phyloP scores from a whole-genome alignment of 768 basidiomycete species.

The Aureoboletus auriporus region DNA sequence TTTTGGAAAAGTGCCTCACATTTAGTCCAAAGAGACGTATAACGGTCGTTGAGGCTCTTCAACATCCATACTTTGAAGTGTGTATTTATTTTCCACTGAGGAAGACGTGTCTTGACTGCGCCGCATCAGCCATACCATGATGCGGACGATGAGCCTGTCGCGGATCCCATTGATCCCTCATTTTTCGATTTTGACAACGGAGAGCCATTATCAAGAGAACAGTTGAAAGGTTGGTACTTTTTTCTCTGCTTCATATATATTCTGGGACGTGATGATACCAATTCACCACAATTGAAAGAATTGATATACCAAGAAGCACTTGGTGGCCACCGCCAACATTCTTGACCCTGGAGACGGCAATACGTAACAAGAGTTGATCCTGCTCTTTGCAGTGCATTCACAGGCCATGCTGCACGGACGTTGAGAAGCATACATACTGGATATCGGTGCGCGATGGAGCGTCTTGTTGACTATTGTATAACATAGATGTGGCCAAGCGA shows the following conservation, averaged over 20 bases:
- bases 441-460: too few species aligned
- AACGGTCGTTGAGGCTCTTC: conserved; percentile 81
- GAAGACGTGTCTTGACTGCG: background rate
- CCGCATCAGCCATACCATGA: conserved; percentile 80
- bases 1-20: conserved; percentile 76
- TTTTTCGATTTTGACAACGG: conserved; percentile 86
- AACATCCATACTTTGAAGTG: conserved; percentile 86
- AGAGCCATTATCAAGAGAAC: conserved; percentile 57
- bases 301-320: conserved; percentile 53
- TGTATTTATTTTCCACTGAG: conserved; percentile 7
- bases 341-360: conserved; percentile 12
- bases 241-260: background rate
- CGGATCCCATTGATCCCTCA: conserved; percentile 65
- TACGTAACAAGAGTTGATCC: conserved; percentile 1
- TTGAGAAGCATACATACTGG: too few species aligned
- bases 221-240: conserved; percentile 53
- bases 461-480: too few species aligned
- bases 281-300: conserved; percentile 12
- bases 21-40: conserved; percentile 87
- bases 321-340: conserved; percentile 15
- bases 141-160: conserved; percentile 82
- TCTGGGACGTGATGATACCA: background rate
- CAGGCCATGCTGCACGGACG: too few species aligned
- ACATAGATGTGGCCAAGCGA: too few species aligned
- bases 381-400: too few species aligned